Percentiles rank a stretch among this genome's conserved stretches.
Evolutionary conservation across 208 protist genomes (phyloP).

Genomic region (Novymonas esmeraldas): DNA sequence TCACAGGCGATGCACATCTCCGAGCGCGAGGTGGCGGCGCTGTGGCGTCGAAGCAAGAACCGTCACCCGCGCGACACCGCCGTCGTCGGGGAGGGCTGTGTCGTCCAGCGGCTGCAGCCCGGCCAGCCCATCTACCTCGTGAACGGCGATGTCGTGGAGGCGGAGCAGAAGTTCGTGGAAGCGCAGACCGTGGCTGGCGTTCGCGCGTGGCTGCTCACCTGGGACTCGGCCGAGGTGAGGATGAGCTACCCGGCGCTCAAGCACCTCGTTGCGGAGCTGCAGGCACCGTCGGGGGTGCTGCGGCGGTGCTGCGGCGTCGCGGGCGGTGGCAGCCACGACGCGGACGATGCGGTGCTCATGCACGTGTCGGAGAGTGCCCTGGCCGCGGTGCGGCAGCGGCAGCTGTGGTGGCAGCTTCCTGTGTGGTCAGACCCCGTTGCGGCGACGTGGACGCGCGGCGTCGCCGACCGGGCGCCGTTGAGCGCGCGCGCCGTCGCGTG

Average conservation of each 20-base stretch:
- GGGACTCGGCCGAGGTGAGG: conserved; percentile 6
- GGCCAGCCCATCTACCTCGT: conserved; percentile 58
- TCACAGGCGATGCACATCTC: conserved; percentile 11
- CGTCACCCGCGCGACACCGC: conserved; percentile 26
- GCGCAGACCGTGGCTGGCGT: conserved; percentile 12
- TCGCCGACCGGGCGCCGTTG: background rate
- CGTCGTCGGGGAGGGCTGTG: conserved; percentile 36
- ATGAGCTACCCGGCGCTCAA: conserved; percentile 17
- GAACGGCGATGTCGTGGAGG: conserved; percentile 28
- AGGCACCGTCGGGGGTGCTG: conserved; percentile 13
- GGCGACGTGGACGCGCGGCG: background rate
- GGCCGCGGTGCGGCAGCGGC: conserved; percentile 65
- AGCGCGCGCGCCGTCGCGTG: conserved; percentile 7
- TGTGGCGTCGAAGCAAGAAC: conserved; percentile 19
- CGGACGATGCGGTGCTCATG: conserved; percentile 27
- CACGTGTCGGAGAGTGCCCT: conserved; percentile 70
- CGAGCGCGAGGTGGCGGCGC: conserved; percentile 23
- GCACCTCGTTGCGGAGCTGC: conserved; percentile 14
- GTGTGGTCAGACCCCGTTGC: conserved; percentile 28
- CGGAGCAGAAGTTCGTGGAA: conserved; percentile 22
- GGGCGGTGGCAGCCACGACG: background rate
- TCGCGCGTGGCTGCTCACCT: conserved; percentile 26
- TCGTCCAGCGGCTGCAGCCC: conserved; percentile 38
- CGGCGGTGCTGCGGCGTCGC: conserved; percentile 7
- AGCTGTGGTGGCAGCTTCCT: conserved; percentile 68